These are phyloP conservation scores for Microcyclospora tardicrescens DNA, from an alignment of 2,329 filamentous ascomycete species.

Conservation along the genomic window DNA sequence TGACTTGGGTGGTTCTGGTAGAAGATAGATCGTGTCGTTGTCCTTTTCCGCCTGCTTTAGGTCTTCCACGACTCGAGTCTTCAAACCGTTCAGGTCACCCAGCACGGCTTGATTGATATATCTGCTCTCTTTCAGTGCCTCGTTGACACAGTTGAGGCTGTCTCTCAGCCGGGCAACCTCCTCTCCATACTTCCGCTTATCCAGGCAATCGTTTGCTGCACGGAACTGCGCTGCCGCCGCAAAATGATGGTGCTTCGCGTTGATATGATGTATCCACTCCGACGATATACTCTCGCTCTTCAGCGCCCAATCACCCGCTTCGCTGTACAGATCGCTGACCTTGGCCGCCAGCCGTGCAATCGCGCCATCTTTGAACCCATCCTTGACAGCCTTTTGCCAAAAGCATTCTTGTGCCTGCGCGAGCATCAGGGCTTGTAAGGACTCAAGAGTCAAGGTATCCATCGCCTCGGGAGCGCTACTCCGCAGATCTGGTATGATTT, in stretches of 20 bases:
- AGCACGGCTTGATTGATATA: slow-evolving; percentile 73
- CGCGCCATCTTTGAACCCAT: slow-evolving; percentile 79
- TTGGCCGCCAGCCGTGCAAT: slow-evolving; percentile 85
- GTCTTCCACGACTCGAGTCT: slow-evolving; percentile 71
- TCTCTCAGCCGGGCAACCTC: slow-evolving; percentile 80
- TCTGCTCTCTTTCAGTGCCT: slow-evolving; percentile 71
- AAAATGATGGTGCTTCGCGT: slow-evolving; percentile 94
- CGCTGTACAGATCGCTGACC: slow-evolving; percentile 80
- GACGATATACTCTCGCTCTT: slow-evolving; percentile 82
- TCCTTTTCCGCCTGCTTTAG: slow-evolving; percentile 88
- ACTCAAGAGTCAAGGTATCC: slow-evolving; percentile 77
- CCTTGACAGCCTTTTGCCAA: slow-evolving; percentile 94
- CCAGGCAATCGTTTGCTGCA: slow-evolving; percentile 77
- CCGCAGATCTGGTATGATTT: slow-evolving; percentile 69
- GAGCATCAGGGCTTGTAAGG: slow-evolving; percentile 68
- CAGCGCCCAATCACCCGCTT: slow-evolving; percentile 72
- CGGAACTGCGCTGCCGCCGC: slow-evolving; percentile 89
- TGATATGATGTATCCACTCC: slow-evolving; percentile 96
- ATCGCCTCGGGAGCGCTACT: slow-evolving; percentile 79
- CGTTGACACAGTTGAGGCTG: slow-evolving; percentile 67
- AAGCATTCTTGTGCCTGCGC: slow-evolving; percentile 95
- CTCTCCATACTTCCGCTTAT: slow-evolving; percentile 90
- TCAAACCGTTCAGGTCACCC: slow-evolving; percentile 70
- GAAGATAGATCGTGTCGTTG: slow-evolving; percentile 88
- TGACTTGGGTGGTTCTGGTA: slow-evolving; percentile 72